Conservation (phyloP, 305 asterid genomes). For the Euphrasia arctica region DNA sequence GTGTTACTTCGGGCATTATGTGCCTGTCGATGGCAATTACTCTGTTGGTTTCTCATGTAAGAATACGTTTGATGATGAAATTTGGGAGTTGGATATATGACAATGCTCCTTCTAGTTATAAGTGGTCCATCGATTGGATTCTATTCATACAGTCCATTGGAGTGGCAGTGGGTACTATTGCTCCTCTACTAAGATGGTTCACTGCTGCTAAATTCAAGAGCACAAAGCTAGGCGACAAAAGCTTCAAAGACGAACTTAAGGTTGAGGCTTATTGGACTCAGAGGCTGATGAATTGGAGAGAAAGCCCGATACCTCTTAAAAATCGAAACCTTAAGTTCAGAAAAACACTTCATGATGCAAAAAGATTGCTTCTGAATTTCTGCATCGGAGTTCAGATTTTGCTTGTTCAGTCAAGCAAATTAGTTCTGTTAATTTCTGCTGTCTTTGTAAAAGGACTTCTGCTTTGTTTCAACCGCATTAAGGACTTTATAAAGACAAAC, state of each 20-base stretch:
- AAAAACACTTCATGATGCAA: not conserved
- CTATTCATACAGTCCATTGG: not conserved
- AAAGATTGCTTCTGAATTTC: constrained; percentile 1
- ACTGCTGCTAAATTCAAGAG: not conserved
- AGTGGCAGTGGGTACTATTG: constrained; percentile 5
- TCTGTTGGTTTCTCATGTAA: not conserved
- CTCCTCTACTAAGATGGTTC: constrained; percentile 10
- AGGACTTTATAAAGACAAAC: too few species aligned
- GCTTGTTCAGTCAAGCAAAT: constrained; percentile 1
- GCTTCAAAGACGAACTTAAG: constrained; percentile 10
- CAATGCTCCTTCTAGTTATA: not conserved
- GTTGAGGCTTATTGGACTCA: constrained; percentile 10
- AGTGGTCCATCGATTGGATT: not conserved
- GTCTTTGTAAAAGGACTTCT: not conserved
- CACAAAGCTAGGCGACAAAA: not conserved
- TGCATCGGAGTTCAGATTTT: constrained; percentile 2
- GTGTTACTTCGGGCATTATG: not conserved
- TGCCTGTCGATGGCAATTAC: not conserved
- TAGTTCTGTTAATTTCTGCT: not conserved
- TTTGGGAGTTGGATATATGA: not conserved
- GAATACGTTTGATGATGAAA: not conserved
- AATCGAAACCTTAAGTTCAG: not conserved
- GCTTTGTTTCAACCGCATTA: not conserved
- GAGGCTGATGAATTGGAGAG: not conserved
- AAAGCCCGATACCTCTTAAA: not conserved